These are phyloP conservation scores for Botrytis hyacinthi DNA, from an alignment of 2,329 filamentous ascomycete genomes.

Conservation along the genomic window DNA sequence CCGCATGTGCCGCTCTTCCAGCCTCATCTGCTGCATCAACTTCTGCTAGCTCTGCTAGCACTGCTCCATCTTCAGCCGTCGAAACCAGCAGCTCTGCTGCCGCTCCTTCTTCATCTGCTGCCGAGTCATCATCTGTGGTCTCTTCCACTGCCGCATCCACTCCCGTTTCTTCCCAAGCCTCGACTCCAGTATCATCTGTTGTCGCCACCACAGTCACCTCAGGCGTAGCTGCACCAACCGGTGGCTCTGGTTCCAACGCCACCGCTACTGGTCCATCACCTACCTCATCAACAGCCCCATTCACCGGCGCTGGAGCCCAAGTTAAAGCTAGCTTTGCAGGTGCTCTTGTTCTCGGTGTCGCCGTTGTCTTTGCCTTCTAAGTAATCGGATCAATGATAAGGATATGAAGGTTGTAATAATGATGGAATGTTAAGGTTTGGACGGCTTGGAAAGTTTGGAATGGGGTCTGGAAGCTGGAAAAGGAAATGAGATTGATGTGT, in stretches of 20 bases:
- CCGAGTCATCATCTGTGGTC: neutral
- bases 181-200: neutral
- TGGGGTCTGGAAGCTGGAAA: neutral
- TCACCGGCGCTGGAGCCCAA: constrained; percentile 13
- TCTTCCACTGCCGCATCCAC: neutral
- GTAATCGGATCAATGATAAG: neutral
- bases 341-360: constrained; percentile 1
- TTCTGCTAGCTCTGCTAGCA: neutral
- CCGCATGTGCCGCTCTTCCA: constrained; percentile 7
- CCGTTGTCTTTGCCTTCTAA: neutral
- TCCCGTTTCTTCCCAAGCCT: neutral
- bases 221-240: constrained; percentile 16
- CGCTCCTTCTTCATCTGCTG: constrained; percentile 9
- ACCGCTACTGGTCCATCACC: neutral
- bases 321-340: constrained; percentile 7
- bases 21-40: constrained; percentile 1
- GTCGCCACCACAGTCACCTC: neutral
- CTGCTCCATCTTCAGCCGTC: neutral
- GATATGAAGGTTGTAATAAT: constrained; percentile 7
- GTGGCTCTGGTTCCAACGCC: constrained; percentile 2
- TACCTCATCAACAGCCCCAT: neutral
- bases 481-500: neutral
- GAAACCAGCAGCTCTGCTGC: neutral
- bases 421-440: neutral
- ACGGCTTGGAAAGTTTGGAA: neutral